Evolutionary conservation across 2,329 filamentous ascomycete species (phyloP), one percentile per base, ranked within the genome.

Genomic region (Ceratocystis albifundus): DNA sequence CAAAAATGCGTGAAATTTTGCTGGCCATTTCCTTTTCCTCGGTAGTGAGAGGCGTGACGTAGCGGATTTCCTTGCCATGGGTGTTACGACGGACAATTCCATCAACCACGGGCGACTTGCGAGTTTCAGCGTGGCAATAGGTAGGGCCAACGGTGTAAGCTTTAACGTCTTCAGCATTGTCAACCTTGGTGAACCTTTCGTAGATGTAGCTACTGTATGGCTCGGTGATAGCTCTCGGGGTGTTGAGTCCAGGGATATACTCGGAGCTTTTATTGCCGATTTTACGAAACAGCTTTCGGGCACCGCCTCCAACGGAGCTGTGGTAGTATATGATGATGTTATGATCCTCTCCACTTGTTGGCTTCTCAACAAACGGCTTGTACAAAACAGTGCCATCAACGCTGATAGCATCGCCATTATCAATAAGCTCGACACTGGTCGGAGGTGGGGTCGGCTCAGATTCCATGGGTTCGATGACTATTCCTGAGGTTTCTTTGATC

Each of bases 201-300:
- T 97, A 99, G 69, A 99, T 85, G 78, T 93, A 99, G 75, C 92
- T 97, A 72, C 88, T 85, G 22, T 81, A 81, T 0, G 85, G 84
- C 70, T 97, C 90, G 0, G 88, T 88, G 69, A 97, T 88, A 64
- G 87, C 90, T 46, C 92, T 82, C 10, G 94, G 94, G 20, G 89
- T 77, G 17, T 78, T 84, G 68, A 99, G 81, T 10, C 86, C 86
- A 17, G 88, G 83, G 68, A 96, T 88, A 72, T 88, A 96, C 75
- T 99, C 95, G 0, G 93, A 97, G 75, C 93, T 97, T 78, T 99
- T 99, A 80, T 99, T 99, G 72, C 95, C 95, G 72, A 99, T 89
- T 76, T 99, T 99, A 67, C 94, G 84, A 77, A 99, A 99, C 2
- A 99, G 82, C 70, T 93, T 89, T 67, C 95, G 84, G 30, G 91